phyloP scores from a whole-genome alignment of 495 filamentous ascomycete species.

The Hyaloscypha finlandica region DNA sequence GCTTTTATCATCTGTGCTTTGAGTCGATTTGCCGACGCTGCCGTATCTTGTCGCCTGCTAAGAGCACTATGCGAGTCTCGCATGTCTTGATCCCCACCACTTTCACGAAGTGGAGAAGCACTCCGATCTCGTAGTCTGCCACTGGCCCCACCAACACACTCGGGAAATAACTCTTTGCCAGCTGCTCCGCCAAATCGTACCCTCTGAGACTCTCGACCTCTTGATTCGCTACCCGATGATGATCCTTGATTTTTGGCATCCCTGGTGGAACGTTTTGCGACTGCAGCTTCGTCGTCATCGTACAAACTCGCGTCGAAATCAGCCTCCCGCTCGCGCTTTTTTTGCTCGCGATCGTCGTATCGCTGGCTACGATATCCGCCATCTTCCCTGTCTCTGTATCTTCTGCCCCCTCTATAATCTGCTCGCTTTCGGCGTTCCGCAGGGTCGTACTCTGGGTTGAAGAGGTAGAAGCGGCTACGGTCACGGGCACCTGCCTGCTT shows the following conservation, averaged over 20 bases:
- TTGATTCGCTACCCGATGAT: conserved; percentile 33
- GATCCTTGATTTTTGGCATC: conserved; percentile 13
- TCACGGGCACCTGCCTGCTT: conserved; percentile 77
- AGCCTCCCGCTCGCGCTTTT: conserved; percentile 42
- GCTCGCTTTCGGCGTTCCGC: conserved; percentile 62
- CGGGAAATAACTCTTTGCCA: conserved; percentile 35
- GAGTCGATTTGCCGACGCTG: conserved; percentile 42
- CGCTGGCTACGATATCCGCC: conserved; percentile 59
- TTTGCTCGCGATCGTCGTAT: conserved; percentile 58
- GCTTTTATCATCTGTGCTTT: conserved; percentile 47
- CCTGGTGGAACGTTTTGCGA: conserved; percentile 37
- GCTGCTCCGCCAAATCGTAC: conserved; percentile 22
- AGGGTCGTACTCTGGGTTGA: conserved; percentile 87
- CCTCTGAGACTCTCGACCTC: conserved; percentile 34
- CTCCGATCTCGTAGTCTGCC: conserved; percentile 63
- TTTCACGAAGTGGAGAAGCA: conserved; percentile 70
- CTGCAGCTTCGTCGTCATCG: conserved; percentile 60
- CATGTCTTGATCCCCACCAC: conserved; percentile 45
- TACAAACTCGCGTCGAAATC: conserved; percentile 74
- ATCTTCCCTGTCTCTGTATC: conserved; percentile 56
- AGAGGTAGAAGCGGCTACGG: conserved; percentile 85
- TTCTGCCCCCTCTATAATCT: conserved; percentile 41
- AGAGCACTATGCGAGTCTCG: background rate
- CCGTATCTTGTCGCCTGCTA: conserved; percentile 34
- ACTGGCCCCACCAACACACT: conserved; percentile 27